Evolutionary conservation across 768 basidiomycete species (phyloP), one percentile per base, ranked within the genome.

Genomic region (Suillus discolor): DNA sequence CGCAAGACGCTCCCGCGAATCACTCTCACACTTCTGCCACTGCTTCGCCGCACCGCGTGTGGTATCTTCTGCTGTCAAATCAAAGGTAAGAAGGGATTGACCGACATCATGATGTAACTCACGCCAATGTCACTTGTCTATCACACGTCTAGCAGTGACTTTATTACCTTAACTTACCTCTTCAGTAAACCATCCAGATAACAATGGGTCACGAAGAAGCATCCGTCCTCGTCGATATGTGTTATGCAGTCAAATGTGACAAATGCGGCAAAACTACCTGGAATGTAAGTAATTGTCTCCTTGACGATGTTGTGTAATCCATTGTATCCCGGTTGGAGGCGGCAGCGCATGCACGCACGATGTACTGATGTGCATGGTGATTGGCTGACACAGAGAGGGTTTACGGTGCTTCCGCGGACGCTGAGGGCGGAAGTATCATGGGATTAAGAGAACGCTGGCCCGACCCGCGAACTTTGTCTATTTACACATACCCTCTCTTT

Each of bases 231-330:
- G 82, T 81, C 67, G 79, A 90, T 72, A 70, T 75, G 65, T 92
- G 91, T 79, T 83, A 76, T 73, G 69, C 76, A 67, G 87, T 88
- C 65, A 81, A 81, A 65, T 92, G 91, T 78, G 76, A 75, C 61
- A 79, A 75, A 65, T 92, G 91, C 75, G 82, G 83, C 60, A 92
- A 91, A 82, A 86, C 79, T 31, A 91, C 88, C 23, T 92, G 91
- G 91, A 80, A 73, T 80, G 91, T 91, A 73, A 72, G 83, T 76
- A 63, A 66, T 57, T 72, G 69, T 71, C 71, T 59, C 69, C 70
- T 73, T 78, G 71, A 66, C 57, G 71, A 74, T 71, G 64, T 61
- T 45, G 63, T 67, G 68, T 66, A 57, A 64, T 47, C 9, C 57
- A 57, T 60, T 69, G 63, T 64, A 65, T 67, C 66, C 68, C 63